Percentiles rank a stretch among this genome's conserved stretches.
phyloP scores from a whole-genome alignment of 768 basidiomycete species.

The Panus rudis region DNA sequence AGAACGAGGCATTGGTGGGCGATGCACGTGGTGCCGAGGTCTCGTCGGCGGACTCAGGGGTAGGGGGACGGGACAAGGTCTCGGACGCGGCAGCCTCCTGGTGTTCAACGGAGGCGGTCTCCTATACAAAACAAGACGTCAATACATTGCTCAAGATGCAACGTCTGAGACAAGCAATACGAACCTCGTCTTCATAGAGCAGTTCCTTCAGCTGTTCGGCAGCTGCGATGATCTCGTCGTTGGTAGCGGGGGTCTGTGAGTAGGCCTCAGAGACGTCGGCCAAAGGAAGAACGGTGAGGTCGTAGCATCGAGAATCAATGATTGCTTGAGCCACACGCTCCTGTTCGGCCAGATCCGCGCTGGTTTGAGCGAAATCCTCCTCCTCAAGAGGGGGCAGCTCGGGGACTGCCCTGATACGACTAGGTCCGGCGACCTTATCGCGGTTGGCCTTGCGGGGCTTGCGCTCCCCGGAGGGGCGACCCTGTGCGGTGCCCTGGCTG shows the following conservation, averaged over 20 bases:
- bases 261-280: slow-evolving; percentile 73
- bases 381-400: slow-evolving; percentile 60
- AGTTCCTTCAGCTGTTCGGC: not conserved
- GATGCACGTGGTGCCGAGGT: slow-evolving; percentile 19
- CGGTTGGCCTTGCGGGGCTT: slow-evolving; percentile 14
- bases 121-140: not conserved
- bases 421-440: slow-evolving; percentile 16
- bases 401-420: slow-evolving; percentile 40
- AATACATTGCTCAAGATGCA: not conserved
- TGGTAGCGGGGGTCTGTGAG: slow-evolving; percentile 26
- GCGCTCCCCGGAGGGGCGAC: slow-evolving; percentile 10
- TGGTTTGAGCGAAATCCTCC: no score
- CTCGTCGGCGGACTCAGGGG: not conserved
- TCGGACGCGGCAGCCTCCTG: slow-evolving; percentile 3
- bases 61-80: slow-evolving; percentile 8
- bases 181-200: slow-evolving; percentile 8
- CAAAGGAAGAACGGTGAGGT: slow-evolving; percentile 69
- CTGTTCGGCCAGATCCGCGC: slow-evolving; percentile 33
- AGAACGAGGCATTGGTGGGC: slow-evolving; percentile 31
- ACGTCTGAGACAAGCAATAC: slow-evolving; percentile 1
- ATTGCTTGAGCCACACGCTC: slow-evolving; percentile 40
- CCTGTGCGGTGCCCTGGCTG: slow-evolving; percentile 1
- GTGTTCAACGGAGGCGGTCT: no score
- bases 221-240: slow-evolving; percentile 8
- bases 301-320: slow-evolving; percentile 73